Evolutionary conservation across 352 stramenopile genomes (phyloP), one percentile per base, ranked within the genome.

Genomic region (Globisporangium viniferum): DNA sequence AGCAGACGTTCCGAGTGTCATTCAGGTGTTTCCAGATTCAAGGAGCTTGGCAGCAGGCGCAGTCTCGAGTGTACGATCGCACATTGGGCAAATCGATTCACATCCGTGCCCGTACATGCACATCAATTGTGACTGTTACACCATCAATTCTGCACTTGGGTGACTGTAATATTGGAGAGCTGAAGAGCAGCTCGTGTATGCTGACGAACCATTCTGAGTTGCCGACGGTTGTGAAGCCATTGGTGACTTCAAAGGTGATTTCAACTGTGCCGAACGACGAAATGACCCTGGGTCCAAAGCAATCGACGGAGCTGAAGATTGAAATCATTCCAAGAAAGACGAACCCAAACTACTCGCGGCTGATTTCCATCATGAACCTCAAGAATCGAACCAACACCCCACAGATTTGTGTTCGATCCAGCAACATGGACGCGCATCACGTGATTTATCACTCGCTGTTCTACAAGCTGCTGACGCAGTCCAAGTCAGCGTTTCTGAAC

Each of bases 361-460:
- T 96, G 18, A 94, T 97, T 39, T 95, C 88, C 2, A 79, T 95
- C 56, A 81, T 95, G 66, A 97, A 97, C 62, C 75, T 92, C 65
- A 94, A 90, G 67, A 97, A 97, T 73, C 93, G 93, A 65, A 79
- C 73, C 65, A 97, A 97, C 54, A 82, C 91, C 22, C 78, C 88
- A 20, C 86, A 95, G 68, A 88, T 97, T 31, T 95, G 88, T 46
- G 88, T 97, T 9, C 86, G 88, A 9, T 96, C 88, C 12, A 95
- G 88, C 77, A 97, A 97, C 70, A 97, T 97, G 89, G 89, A 97
- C 57, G 88, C 89, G 1, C 88, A 97, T 59, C 88, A 96, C 65
- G 89, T 97, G 35, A 97, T 97, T 62, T 97, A 97, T 64, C 89
- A 97, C 64, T 97, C 89, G 36, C 72, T 95, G 39, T 97, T 95